Percentiles rank a stretch among this genome's conserved stretches.
Conservation (phyloP, 192 early-diverging fungal genomes). For the Umbelopsis sp. region DNA sequence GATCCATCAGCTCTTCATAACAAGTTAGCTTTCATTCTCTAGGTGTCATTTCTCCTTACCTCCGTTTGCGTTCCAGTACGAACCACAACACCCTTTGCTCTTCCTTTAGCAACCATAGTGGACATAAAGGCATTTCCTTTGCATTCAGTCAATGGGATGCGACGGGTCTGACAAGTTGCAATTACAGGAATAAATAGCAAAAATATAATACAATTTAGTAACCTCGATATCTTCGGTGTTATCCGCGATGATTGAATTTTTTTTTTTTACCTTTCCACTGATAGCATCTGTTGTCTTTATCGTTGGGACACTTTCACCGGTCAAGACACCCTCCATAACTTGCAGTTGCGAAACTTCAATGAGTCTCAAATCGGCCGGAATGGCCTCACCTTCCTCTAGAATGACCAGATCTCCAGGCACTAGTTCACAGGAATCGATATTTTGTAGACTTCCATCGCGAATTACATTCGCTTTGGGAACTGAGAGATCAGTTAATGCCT, state of each 20-base stretch:
- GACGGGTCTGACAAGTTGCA: constrained; percentile 21
- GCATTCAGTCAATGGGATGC: constrained; percentile 72
- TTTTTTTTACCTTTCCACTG: constrained; percentile 52
- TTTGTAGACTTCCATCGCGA: constrained; percentile 75
- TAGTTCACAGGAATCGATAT: constrained; percentile 72
- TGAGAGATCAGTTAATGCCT: constrained; percentile 83
- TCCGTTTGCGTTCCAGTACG: constrained; percentile 86
- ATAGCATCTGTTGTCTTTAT: constrained; percentile 70
- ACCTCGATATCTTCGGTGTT: no score
- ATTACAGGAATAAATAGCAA: no score
- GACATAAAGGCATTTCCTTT: constrained; percentile 98
- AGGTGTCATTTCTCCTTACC: neutral
- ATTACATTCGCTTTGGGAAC: constrained; percentile 86
- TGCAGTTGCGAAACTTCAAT: constrained; percentile 69
- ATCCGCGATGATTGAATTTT: neutral
- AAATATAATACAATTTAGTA: no score
- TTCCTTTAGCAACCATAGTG: constrained; percentile 86
- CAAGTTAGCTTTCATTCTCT: no score
- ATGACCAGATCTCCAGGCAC: constrained; percentile 92
- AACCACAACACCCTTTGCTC: constrained; percentile 91
- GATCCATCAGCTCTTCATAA: no score
- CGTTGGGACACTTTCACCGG: constrained; percentile 77
- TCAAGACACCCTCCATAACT: constrained; percentile 80
- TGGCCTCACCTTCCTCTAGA: constrained; percentile 90
- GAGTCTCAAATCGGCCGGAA: constrained; percentile 90